phyloP scores from a whole-genome alignment of 2,329 filamentous ascomycete species.

The Dendryphion nanum region DNA sequence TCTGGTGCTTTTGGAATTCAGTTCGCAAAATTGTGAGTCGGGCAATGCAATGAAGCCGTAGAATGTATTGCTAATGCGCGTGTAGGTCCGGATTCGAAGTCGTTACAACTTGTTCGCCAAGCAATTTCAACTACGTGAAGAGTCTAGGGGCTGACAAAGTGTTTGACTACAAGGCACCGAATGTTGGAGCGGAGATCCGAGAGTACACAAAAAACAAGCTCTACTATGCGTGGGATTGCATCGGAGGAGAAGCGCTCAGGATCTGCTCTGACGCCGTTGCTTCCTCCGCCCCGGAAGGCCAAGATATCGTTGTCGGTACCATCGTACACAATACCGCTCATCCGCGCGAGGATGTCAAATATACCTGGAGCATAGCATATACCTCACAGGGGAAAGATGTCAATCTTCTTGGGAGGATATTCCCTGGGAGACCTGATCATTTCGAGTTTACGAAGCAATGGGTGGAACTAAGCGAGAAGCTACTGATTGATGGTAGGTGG shows the following conservation, averaged over 20 bases:
- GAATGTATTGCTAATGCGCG: not conserved
- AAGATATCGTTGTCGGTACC: slow-evolving; percentile 18
- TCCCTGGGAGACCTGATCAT: slow-evolving; percentile 20
- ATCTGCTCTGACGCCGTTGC: slow-evolving; percentile 6
- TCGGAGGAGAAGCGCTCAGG: slow-evolving; percentile 32
- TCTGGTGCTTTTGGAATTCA: slow-evolving; percentile 50
- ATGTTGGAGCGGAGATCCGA: slow-evolving; percentile 44
- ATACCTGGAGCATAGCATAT: slow-evolving; percentile 8
- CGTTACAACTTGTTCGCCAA: slow-evolving; percentile 43
- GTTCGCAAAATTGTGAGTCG: slow-evolving; percentile 40
- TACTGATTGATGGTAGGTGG: slow-evolving; percentile 21
- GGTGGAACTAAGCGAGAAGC: slow-evolving; percentile 18
- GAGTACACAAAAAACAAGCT: slow-evolving; percentile 44
- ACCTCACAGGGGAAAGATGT: slow-evolving; percentile 6
- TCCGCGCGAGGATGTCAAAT: slow-evolving; percentile 2
- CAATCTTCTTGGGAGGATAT: not conserved
- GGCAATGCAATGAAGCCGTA: not conserved
- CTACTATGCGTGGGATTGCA: slow-evolving; percentile 47
- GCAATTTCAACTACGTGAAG: slow-evolving; percentile 47
- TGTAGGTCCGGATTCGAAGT: slow-evolving; percentile 20
- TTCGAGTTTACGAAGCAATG: slow-evolving; percentile 30
- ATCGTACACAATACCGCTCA: slow-evolving; percentile 13
- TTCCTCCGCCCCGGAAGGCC: slow-evolving; percentile 20
- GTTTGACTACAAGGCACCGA: slow-evolving; percentile 50
- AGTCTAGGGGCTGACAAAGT: slow-evolving; percentile 44